These are phyloP conservation scores for Ophiosphaerella korrae DNA, from an alignment of 2,329 filamentous ascomycete genomes.

Conservation along the genomic window DNA sequence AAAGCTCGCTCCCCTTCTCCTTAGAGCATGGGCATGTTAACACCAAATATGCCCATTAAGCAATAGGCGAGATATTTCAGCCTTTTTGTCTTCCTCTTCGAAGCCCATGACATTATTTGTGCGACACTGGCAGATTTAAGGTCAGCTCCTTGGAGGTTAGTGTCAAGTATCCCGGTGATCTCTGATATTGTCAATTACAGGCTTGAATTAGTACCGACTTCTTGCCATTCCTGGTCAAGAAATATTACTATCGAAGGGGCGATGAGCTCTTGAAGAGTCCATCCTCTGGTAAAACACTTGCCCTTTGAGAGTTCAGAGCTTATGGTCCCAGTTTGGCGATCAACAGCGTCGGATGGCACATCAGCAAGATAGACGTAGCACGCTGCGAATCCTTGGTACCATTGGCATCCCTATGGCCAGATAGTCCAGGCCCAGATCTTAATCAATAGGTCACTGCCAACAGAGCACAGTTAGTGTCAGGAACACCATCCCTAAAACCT, in stretches of 20 bases:
- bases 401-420: too few species aligned
- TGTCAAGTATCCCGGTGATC: too few species aligned
- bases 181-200: too few species aligned
- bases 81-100: slow-evolving; percentile 15
- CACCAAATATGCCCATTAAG: slow-evolving; percentile 22
- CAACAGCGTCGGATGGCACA: background rate
- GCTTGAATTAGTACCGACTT: background rate
- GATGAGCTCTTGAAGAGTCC: slow-evolving; percentile 9
- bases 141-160: too few species aligned
- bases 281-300: slow-evolving; percentile 5
- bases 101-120: slow-evolving; percentile 21
- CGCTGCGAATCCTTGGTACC: too few species aligned
- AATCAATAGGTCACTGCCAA: too few species aligned
- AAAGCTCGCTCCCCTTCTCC: slow-evolving; percentile 13
- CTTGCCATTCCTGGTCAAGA: background rate
- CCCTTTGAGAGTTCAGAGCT: background rate
- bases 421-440: too few species aligned
- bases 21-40: slow-evolving; percentile 14
- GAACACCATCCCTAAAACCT: too few species aligned
- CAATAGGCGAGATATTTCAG: slow-evolving; percentile 21
- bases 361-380: slow-evolving; percentile 4
- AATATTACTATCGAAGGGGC: background rate
- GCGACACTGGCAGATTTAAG: slow-evolving; percentile 1
- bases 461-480: too few species aligned
- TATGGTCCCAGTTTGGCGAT: too few species aligned